Percentiles rank a stretch among this genome's conserved stretches.
Evolutionary conservation across 495 filamentous ascomycete species (phyloP).

Genomic region (Trichoderma orchidacearum): DNA sequence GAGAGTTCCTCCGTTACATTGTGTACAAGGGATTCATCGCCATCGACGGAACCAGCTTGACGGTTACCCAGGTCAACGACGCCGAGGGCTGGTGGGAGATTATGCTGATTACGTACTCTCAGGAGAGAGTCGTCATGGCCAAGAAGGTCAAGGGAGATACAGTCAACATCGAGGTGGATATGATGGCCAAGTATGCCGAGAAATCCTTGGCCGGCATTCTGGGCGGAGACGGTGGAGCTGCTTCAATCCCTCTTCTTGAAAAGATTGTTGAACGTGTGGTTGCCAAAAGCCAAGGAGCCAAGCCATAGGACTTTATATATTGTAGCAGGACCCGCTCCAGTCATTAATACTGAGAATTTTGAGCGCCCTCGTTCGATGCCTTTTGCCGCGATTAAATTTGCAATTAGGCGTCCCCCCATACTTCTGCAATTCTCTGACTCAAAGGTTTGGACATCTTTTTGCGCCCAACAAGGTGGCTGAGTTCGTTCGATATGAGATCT

Average conservation of each 20-base stretch:
- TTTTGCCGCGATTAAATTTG: not conserved
- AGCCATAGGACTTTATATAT: slow-evolving; percentile 1
- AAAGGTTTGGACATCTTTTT: slow-evolving; percentile 53
- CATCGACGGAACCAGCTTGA: slow-evolving; percentile 93
- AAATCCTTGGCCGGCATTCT: slow-evolving; percentile 74
- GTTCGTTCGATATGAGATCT: slow-evolving; percentile 36
- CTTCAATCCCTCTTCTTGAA: slow-evolving; percentile 52
- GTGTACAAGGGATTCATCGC: slow-evolving; percentile 96
- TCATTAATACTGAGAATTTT: not conserved
- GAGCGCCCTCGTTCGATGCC: too few species aligned
- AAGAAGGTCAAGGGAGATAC: slow-evolving; percentile 68
- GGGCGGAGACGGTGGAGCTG: slow-evolving; percentile 35
- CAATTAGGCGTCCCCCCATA: slow-evolving; percentile 44
- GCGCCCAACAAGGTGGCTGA: slow-evolving; percentile 45
- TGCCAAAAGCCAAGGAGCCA: slow-evolving; percentile 47
- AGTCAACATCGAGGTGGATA: slow-evolving; percentile 96
- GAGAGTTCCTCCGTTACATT: slow-evolving; percentile 60
- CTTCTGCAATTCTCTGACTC: slow-evolving; percentile 57
- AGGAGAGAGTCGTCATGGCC: slow-evolving; percentile 79
- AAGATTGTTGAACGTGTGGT: slow-evolving; percentile 73
- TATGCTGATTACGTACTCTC: slow-evolving; percentile 98
- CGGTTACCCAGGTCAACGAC: slow-evolving; percentile 71
- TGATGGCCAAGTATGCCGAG: slow-evolving; percentile 98
- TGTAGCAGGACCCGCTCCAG: not conserved
- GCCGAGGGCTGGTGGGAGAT: slow-evolving; percentile 84